A percentile compares a stretch with the other conserved stretches of the same genome.
phyloP scores from a whole-genome alignment of 2,329 filamentous ascomycete species.

The Aphanoascus verrucosus region DNA sequence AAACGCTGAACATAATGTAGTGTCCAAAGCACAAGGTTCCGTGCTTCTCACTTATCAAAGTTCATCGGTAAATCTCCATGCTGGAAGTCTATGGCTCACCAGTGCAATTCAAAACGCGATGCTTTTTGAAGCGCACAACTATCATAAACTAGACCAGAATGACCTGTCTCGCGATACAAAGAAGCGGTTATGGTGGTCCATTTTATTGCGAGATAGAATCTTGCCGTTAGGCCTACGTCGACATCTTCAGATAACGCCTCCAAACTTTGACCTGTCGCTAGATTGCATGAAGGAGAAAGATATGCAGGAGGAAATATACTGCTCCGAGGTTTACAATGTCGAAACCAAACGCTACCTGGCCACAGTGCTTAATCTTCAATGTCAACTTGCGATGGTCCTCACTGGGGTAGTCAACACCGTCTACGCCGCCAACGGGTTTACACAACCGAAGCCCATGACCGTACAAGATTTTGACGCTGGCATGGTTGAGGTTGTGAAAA shows the following conservation, averaged over 20 bases:
- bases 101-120: conserved; percentile 43
- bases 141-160: conserved; percentile 37
- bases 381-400: conserved; percentile 38
- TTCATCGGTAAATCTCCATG: conserved; percentile 24
- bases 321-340: conserved; percentile 38
- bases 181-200: conserved; percentile 48
- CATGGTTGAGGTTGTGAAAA: conserved; percentile 24
- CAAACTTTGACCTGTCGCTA: conserved; percentile 38
- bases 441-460: conserved; percentile 12
- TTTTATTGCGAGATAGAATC: conserved; percentile 43
- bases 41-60: conserved; percentile 32
- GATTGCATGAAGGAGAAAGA: conserved; percentile 34
- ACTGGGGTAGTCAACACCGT: conserved; percentile 40
- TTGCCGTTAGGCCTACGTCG: conserved; percentile 42
- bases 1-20: conserved; percentile 19
- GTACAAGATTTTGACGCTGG: conserved; percentile 6
- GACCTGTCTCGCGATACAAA: conserved; percentile 28
- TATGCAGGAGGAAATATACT: conserved; percentile 38
- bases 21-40: conserved; percentile 25
- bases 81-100: conserved; percentile 36
- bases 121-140: conserved; percentile 32
- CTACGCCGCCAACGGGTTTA: conserved; percentile 28
- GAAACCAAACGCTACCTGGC: conserved; percentile 38
- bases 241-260: conserved; percentile 41
- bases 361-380: conserved; percentile 38